A percentile compares a stretch with the other conserved stretches of the same genome.
Evolutionary conservation across 768 basidiomycete genomes (phyloP).

Genomic region (Termitomyces sp.): DNA sequence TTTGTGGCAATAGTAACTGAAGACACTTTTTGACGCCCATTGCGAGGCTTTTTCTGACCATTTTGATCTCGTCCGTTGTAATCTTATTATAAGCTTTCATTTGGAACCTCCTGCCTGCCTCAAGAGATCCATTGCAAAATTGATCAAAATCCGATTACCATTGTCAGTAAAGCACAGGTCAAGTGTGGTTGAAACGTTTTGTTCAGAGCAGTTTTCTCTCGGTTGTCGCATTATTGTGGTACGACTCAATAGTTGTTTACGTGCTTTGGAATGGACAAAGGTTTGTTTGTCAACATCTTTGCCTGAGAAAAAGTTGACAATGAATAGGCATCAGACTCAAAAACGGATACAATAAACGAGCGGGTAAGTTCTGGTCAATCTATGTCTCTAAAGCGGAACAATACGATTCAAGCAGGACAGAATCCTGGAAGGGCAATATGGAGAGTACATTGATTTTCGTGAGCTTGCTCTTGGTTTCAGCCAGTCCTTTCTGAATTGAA

Average conservation of each 20-base stretch:
- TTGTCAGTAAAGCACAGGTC: neutral
- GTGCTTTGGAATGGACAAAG: neutral
- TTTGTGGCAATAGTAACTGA: neutral
- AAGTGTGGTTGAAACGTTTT: neutral
- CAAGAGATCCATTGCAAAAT: neutral
- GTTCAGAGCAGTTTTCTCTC: neutral
- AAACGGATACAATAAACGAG: neutral
- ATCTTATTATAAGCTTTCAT: neutral
- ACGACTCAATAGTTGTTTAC: neutral
- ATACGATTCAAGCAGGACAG: neutral
- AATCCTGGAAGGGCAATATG: constrained; percentile 14
- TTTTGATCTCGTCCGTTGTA: neutral
- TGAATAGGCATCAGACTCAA: neutral
- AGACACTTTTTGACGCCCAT: neutral
- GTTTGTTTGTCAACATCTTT: neutral
- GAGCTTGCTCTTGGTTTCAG: neutral
- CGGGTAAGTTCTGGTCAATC: constrained; percentile 4
- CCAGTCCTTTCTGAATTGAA: neutral
- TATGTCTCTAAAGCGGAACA: constrained; percentile 1
- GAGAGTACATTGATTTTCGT: constrained; percentile 23
- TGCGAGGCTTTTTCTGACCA: neutral
- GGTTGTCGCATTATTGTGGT: neutral
- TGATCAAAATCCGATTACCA: neutral
- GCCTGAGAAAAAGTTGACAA: neutral
- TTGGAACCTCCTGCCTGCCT: neutral